These are phyloP conservation scores for Amaranthus cruentus DNA, from an alignment of 148 eudicot genomes.

Conservation along the genomic window DNA sequence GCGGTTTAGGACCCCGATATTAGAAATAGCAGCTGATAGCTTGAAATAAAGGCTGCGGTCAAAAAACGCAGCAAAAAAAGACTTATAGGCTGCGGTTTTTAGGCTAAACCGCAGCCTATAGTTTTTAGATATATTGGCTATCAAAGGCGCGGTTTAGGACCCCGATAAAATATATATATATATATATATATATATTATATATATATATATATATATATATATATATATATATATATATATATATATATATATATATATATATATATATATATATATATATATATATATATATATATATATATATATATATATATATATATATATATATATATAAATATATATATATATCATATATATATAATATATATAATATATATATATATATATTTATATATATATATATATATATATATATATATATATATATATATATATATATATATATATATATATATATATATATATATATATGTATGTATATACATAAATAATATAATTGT, in stretches of 20 bases:
- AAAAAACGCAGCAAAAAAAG: too few species aligned
- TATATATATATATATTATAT: not conserved
- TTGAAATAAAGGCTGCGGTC: too few species aligned
- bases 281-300: too few species aligned
- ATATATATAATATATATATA: too few species aligned
- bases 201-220: not conserved
- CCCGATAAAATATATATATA: not conserved
- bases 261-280: too few species aligned
- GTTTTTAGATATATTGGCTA: too few species aligned
- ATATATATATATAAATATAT: not conserved
- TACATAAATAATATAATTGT: not conserved
- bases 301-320: not conserved
- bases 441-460: not conserved
- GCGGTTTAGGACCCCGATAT: too few species aligned
- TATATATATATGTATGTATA: not conserved
- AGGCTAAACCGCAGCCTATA: too few species aligned
- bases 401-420: not conserved
- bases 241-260: not conserved
- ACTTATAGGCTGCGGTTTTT: too few species aligned
- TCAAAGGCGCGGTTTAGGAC: too few species aligned
- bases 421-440: not conserved
- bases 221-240: not conserved
- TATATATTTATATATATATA: not conserved
- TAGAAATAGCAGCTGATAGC: too few species aligned
- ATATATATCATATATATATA: slow-evolving; percentile 1